Base-by-base conservation (phyloP, 345 rosid genomes). In the Triadica sebifera region DNA sequence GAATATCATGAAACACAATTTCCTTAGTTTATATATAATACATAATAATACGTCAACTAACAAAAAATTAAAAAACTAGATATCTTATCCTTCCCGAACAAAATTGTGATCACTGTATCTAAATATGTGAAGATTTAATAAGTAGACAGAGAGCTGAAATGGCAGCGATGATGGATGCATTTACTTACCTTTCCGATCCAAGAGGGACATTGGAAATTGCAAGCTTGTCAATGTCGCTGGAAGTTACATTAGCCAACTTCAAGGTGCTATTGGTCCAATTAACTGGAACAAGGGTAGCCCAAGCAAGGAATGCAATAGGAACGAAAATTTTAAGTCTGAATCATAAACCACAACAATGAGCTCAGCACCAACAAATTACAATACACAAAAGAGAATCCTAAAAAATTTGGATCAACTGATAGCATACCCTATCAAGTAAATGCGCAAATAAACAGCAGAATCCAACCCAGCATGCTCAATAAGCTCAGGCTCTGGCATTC, bases 391-490 rank as follows among this genome's bases (percentile, higher is more conserved):
- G 22, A 57, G 13, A 20, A 7, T 56, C 22, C 2, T 47, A 68
- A 59, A n/a, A 38, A 8, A 75, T 9, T 1, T 0, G 16, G 34
- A 51, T 19, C 7, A 49, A 22, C 34, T n/a, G 20, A 53, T 22
- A 65, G 65, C 77, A 39, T 86, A 93, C 98, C 99, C 99, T 57
- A 95, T 70, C 93, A 86, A 83, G 90, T 95, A 95, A 73, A 95
- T 92, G 63, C 98, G 86, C 85, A 95, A 86, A 74, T 93, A 95
- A 39, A 87, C 99, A 34, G 86, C 99, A 53, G 98, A 95, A 79
- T 95, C 98, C 87, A 95, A 82, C 55, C 99, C 99, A 0, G 99
- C 99, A 74, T 95, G 99, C 20, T 95, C 99, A 73, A 95, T 87
- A 71, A 95, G 97, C 80, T 95, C 98, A 65, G 84, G 89, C 82